Evolutionary conservation across 176 grass and related monocot species (phyloP), one percentile per base, ranked within the genome.

Genomic region (Ananas comosus): DNA sequence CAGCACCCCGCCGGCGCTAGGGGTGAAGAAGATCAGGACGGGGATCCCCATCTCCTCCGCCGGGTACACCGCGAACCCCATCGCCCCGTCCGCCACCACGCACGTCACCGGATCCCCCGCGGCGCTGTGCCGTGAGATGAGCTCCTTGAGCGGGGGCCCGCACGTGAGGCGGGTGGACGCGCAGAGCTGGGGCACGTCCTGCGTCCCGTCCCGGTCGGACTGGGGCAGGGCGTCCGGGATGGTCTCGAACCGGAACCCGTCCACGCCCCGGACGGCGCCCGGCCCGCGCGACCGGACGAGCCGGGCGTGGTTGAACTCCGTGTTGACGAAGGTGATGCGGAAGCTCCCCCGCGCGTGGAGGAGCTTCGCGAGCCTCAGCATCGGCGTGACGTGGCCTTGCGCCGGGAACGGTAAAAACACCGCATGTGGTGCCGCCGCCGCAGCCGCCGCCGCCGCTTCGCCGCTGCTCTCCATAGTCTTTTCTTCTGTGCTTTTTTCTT

Each of bases 321-420:
- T 88, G 73, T 92, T 66, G 74, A 88, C 80, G 82, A 88, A 88
- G 24, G 85, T 92, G 67, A 88, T 73, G 76, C 83, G 80, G 80
- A 86, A 70, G 65, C 72, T 75, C 1, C 79, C 67, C 17, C 53
- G 76, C 79, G 82, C 80, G 23, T 68, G 65, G 54, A 80, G 67
- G n/a, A 69, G 69, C 82, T 83, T 86, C 70, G 83, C 83, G 14
- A 91, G 77, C 65, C 74, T 66, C 18, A 91, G 76, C 80, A 91
- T 81, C 49, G 87, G 83, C 69, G 66, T 86, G 70, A 90, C 73
- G 80, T 90, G 87, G 80, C 87, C 83, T 81, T 90, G 87, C 47
- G 83, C 80, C 11, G 87, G 87, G 79, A 80, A 90, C 28, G 87
- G 87, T 22, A 90, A 24, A 10, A 86, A 74, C 64, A 90, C 18